Evolutionary conservation across 2,329 filamentous ascomycete species (phyloP), one percentile per base, ranked within the genome.

Genomic region (Talaromyces albobiverticillius): DNA sequence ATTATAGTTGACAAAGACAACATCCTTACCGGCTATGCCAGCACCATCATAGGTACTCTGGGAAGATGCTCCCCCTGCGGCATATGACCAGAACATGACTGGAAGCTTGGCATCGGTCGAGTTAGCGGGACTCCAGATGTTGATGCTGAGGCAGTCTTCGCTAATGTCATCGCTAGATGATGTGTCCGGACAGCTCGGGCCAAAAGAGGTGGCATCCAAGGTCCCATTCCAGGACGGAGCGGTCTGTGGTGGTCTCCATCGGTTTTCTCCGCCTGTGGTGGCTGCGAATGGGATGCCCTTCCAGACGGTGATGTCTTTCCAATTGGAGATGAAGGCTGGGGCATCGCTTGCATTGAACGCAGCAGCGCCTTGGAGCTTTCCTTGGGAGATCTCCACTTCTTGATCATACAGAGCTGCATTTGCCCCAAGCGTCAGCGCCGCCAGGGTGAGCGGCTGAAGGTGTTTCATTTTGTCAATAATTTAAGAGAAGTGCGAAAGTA

Each of bases 231-330:
- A 64, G 9, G 46, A 5, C 25, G 54, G 53, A 6, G 49, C 55
- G 6, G 60, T 57, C 47, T 64, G 60, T 1, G 62, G 60, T 14
- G 61, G 51, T 41, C 57, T 62, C 61, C 60, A 64, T 1, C 61
- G 59, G 51, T 64, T 64, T 38, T 64, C 57, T 16, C 59, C 61
- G n/a, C 58, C 62, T 8, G 63, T 62, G 20, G 60, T 61, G 13
- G 64, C 60, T 3, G 64, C 61, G 43, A 62, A 64, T 10, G 60
- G 61, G 29, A 64, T 61, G 22, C 58, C 60, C 42, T 63, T 53
- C 50, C 60, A 65, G 7, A 59, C 59, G 4, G 59, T 57, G 16
- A 59, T 29, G 26, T 29, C 10, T 10, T 29, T 10, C 26, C 26
- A 29, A 10, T 29, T 29, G 26, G 26, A 29, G 26, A 29, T 29